A percentile compares a stretch with the other conserved stretches of the same genome.
Conservation (phyloP, 1,284 basidiomycete species). For the Ceratobasidium theobromae region DNA sequence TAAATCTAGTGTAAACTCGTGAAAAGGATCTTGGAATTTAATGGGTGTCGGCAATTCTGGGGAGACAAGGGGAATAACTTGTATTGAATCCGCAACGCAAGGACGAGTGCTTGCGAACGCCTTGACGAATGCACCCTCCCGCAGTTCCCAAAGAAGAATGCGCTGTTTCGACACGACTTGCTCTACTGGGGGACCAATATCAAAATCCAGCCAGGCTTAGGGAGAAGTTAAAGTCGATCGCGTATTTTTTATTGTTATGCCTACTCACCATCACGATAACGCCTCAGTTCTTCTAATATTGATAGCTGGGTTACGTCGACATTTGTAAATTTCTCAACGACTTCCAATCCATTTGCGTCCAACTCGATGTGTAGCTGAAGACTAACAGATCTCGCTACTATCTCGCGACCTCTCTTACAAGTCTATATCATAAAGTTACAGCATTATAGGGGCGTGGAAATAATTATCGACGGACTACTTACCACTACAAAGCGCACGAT, state of each 20-base stretch:
- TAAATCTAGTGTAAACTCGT: background rate
- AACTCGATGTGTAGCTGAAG: slow-evolving; percentile 8
- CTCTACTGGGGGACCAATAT: background rate
- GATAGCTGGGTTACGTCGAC: background rate
- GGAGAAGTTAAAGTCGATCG: background rate
- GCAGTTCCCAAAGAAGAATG: background rate
- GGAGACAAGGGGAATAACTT: background rate
- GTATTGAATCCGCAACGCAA: background rate
- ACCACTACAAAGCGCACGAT: background rate
- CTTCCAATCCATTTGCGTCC: background rate
- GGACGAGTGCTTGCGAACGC: background rate
- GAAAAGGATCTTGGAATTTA: background rate
- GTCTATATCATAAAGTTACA: too few species aligned
- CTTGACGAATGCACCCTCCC: background rate
- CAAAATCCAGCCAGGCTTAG: background rate
- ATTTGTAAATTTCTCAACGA: background rate
- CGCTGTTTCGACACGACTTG: background rate
- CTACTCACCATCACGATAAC: background rate
- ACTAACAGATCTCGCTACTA: background rate
- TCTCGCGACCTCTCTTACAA: background rate
- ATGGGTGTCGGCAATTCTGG: background rate
- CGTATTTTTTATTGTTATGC: background rate
- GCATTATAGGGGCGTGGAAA: too few species aligned
- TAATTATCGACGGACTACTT: too few species aligned
- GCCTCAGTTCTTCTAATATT: background rate